Conservation (phyloP, 2,329 filamentous ascomycete genomes). For the Blastomyces percursus region DNA sequence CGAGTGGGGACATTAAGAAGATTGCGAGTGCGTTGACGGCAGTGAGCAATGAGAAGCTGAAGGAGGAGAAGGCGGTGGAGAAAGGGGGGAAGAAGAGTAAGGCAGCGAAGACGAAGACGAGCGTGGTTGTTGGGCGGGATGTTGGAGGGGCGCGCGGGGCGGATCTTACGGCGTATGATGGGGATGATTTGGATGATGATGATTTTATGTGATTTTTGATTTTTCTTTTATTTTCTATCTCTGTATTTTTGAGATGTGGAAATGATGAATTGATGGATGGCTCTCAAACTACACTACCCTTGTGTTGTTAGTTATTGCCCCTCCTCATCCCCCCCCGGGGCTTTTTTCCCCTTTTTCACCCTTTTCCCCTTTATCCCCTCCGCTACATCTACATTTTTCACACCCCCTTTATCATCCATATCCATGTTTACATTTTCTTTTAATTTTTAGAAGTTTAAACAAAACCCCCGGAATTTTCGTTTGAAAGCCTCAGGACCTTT, state of each 20-base stretch:
- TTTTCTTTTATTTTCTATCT: not conserved
- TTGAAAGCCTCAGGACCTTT: not conserved
- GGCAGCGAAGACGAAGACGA: slow-evolving; percentile 89
- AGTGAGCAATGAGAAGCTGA: slow-evolving; percentile 94
- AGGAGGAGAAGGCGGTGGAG: slow-evolving; percentile 89
- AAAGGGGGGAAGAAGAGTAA: slow-evolving; percentile 96
- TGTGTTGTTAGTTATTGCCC: not conserved
- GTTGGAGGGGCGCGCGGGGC: slow-evolving; percentile 34
- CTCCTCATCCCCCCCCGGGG: not conserved
- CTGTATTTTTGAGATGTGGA: not conserved
- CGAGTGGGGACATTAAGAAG: slow-evolving; percentile 95
- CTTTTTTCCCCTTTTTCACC: not conserved
- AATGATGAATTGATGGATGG: not conserved
- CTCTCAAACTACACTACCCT: not conserved
- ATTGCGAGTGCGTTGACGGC: slow-evolving; percentile 78
- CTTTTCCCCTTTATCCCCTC: not conserved
- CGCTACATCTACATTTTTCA: not conserved
- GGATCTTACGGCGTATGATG: slow-evolving; percentile 71
- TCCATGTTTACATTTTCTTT: not conserved
- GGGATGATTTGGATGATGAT: slow-evolving; percentile 65
- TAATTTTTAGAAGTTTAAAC: not conserved
- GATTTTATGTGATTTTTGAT: slow-evolving; percentile 36
- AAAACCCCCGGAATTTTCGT: not conserved
- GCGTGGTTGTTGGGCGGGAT: slow-evolving; percentile 53
- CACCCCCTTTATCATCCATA: not conserved